Evolutionary conservation across 2,329 filamentous ascomycete species (phyloP).

Genomic region (Onygena corvina): DNA sequence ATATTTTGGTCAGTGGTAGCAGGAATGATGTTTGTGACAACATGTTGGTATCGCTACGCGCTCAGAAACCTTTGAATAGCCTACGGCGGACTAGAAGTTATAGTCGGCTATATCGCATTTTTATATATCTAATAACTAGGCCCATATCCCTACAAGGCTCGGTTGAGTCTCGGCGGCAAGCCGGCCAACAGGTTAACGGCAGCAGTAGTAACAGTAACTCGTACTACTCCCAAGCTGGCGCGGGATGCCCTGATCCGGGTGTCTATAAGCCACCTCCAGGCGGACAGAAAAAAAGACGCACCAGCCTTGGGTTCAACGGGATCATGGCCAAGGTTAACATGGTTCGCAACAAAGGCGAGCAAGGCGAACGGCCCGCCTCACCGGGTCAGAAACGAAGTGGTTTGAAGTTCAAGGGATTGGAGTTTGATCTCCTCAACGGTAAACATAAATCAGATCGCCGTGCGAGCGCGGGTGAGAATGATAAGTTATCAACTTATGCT

Average conservation of each 20-base stretch:
- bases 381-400: neutral
- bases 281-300: conserved; percentile 1
- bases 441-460: neutral
- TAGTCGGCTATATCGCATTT: too few relatives aligned
- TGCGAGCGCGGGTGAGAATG: neutral
- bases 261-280: neutral
- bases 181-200: neutral
- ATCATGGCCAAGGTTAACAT: conserved; percentile 5
- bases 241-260: neutral
- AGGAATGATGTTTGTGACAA: conserved; percentile 9
- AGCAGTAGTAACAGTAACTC: neutral
- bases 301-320: neutral
- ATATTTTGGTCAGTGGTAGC: conserved; percentile 12
- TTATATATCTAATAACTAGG: too few relatives aligned
- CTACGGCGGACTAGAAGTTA: too few relatives aligned
- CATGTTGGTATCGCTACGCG: neutral
- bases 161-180: too few relatives aligned
- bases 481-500: neutral
- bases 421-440: neutral
- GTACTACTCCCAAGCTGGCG: conserved; percentile 1
- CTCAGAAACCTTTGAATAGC: neutral
- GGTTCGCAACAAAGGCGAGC: neutral
- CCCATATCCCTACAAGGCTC: neutral
- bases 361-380: neutral
- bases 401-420: neutral